These are phyloP conservation scores for Schizosaccharomyces pombe DNA, from an alignment of 805 yeast genomes.

Conservation along the genomic window ASM294v3 CU329670.1:457501-458000, in stretches of 20 bases:
- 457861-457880: constrained; percentile 49
- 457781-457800: constrained; percentile 72
- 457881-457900: constrained; percentile 53
- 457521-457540: neutral
- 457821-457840: constrained; percentile 46
- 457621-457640: constrained; percentile 32
- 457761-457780: constrained; percentile 74
- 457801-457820: constrained; percentile 60
- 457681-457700: constrained; percentile 36
- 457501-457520: neutral
- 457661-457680: constrained; percentile 45
- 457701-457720: constrained; percentile 85
- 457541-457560: neutral
- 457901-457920: constrained; percentile 68
- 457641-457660: constrained; percentile 26
- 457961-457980: constrained; percentile 71
- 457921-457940: constrained; percentile 49
- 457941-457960: constrained; percentile 49
- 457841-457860: constrained; percentile 53
- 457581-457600: neutral
- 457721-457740: constrained; percentile 72
- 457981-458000: constrained; percentile 37
- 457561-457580: neutral
- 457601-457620: constrained; percentile 13
- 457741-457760: constrained; percentile 62